A percentile compares a stretch with the other conserved stretches of the same genome.
These are phyloP conservation scores for Pholiota molesta DNA, from an alignment of 768 basidiomycete species.

Conservation along the genomic window DNA sequence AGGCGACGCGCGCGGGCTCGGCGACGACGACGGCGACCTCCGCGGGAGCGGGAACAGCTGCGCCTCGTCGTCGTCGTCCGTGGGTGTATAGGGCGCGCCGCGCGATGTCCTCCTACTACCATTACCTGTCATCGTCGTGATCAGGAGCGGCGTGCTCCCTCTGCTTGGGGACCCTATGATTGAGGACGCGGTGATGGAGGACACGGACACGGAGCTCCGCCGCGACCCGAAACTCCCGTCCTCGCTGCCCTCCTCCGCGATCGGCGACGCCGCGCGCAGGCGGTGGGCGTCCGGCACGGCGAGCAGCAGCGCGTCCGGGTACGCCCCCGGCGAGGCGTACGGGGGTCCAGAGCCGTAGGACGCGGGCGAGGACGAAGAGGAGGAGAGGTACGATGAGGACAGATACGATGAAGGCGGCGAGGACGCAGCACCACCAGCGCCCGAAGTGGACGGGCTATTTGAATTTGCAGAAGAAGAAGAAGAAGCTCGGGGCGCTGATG, in stretches of 20 bases:
- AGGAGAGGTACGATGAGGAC: too few relatives aligned
- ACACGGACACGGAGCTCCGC: background rate
- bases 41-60: conserved; percentile 63
- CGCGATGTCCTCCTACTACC: too few relatives aligned
- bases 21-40: conserved; percentile 50
- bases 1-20: conserved; percentile 24
- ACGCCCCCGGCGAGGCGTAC: conserved; percentile 7
- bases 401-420: background rate
- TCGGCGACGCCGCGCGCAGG: conserved; percentile 39
- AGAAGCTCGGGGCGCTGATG: background rate
- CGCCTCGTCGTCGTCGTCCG: conserved; percentile 40
- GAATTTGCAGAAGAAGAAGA: background rate
- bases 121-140: too few relatives aligned
- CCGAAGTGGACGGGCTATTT: background rate
- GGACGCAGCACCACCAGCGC: background rate
- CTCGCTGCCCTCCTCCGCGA: conserved; percentile 45
- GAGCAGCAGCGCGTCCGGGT: background rate
- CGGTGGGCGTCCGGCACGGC: conserved; percentile 6
- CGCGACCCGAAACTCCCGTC: background rate
- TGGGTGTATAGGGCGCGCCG: too few relatives aligned
- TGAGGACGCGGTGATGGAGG: too few relatives aligned
- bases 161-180: too few relatives aligned
- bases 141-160: conserved; percentile 34
- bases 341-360: background rate
- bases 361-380: background rate